These are phyloP conservation scores for Amanita phalloides DNA, from an alignment of 768 basidiomycete genomes.

Conservation along the genomic window DNA sequence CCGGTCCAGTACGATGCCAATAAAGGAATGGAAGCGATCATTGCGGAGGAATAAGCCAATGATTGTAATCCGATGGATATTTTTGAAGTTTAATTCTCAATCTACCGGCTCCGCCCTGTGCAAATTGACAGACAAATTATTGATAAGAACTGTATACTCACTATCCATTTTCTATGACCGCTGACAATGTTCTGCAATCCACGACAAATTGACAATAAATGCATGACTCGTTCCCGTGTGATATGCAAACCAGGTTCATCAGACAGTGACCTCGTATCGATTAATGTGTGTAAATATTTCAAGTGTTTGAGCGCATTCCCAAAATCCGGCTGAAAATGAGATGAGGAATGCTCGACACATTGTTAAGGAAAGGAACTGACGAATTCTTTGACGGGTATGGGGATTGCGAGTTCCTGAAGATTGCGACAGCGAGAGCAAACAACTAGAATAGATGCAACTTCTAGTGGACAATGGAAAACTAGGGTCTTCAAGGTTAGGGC, in stretches of 20 bases:
- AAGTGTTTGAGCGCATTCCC: slow-evolving; percentile 24
- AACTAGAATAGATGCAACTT: slow-evolving; percentile 23
- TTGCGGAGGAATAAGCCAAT: background rate
- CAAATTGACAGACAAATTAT: background rate
- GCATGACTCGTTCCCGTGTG: slow-evolving; percentile 17
- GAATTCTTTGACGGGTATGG: slow-evolving; percentile 40
- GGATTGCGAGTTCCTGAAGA: slow-evolving; percentile 39
- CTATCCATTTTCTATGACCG: slow-evolving; percentile 44
- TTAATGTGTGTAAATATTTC: slow-evolving; percentile 28
- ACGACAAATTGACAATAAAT: background rate
- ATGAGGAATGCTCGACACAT: background rate
- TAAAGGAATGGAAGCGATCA: background rate
- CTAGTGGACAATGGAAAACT: slow-evolving; percentile 34
- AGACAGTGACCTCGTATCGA: slow-evolving; percentile 20
- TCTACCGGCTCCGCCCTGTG: background rate
- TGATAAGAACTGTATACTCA: slow-evolving; percentile 18
- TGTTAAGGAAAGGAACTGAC: slow-evolving; percentile 16
- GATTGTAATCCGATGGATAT: background rate
- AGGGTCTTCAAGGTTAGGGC: slow-evolving; percentile 30
- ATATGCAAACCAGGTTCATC: background rate
- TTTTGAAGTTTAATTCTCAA: background rate
- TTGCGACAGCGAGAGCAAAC: slow-evolving; percentile 32
- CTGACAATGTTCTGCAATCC: slow-evolving; percentile 36
- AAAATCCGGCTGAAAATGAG: slow-evolving; percentile 19
- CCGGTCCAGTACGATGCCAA: no score